Conservation (phyloP, 805 yeast species). For the Wickerhamomyces strasburgensis region DNA sequence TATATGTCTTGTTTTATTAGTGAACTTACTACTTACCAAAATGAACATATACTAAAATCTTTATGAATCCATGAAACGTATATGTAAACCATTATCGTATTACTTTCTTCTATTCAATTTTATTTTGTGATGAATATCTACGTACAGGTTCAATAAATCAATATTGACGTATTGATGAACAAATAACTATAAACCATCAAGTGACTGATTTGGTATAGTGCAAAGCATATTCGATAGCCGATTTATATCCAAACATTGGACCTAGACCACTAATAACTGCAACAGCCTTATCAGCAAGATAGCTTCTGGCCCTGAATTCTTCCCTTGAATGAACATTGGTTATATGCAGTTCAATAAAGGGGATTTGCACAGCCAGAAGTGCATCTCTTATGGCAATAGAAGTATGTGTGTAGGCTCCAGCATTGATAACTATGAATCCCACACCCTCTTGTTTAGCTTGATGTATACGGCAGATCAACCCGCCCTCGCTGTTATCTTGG, state of each 20-base stretch:
- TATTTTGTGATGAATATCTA: too few species aligned
- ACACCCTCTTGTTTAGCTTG: slow-evolving; percentile 29
- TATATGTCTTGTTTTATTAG: too few species aligned
- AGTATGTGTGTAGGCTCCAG: slow-evolving; percentile 47
- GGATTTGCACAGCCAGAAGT: slow-evolving; percentile 40
- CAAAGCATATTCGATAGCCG: slow-evolving; percentile 20
- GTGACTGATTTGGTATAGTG: too few species aligned
- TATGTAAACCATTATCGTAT: too few species aligned
- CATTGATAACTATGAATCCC: slow-evolving; percentile 41
- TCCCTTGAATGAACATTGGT: slow-evolving; percentile 46
- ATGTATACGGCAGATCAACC: slow-evolving; percentile 40
- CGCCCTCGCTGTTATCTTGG: slow-evolving; percentile 43
- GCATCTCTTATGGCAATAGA: slow-evolving; percentile 46
- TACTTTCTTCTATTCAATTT: too few species aligned
- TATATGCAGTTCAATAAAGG: slow-evolving; percentile 43
- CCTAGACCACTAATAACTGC: slow-evolving; percentile 31
- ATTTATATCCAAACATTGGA: slow-evolving; percentile 19
- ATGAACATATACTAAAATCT: too few species aligned
- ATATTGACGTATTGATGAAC: too few species aligned
- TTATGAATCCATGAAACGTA: too few species aligned
- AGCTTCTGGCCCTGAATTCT: slow-evolving; percentile 42
- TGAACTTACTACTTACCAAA: too few species aligned
- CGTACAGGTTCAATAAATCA: too few species aligned
- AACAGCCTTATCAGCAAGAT: slow-evolving; percentile 40
- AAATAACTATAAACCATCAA: too few species aligned